Conservation (phyloP, 257 asterid genomes). For the Capsicum chinense region DNA sequence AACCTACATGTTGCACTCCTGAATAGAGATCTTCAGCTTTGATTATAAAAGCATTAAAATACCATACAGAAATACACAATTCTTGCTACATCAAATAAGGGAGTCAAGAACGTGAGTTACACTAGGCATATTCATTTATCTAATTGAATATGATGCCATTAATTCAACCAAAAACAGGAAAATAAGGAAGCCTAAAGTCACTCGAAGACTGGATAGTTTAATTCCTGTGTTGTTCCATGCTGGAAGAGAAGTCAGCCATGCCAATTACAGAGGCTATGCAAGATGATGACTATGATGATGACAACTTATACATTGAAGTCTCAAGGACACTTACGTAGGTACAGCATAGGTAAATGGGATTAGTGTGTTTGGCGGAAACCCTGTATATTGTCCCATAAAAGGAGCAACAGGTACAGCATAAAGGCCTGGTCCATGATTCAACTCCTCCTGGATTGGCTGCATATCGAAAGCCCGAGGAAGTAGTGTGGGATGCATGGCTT, state of each 20-base stretch:
- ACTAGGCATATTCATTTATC: slow-evolving; percentile 14
- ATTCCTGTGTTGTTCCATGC: neutral
- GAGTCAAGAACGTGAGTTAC: neutral
- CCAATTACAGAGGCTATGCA: slow-evolving; percentile 22
- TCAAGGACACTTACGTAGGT: slow-evolving; percentile 72
- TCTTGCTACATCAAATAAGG: slow-evolving; percentile 10
- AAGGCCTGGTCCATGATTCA: slow-evolving; percentile 82
- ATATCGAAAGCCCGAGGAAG: slow-evolving; percentile 37
- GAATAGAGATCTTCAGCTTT: slow-evolving; percentile 22
- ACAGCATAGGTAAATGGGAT: slow-evolving; percentile 83
- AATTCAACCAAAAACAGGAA: neutral
- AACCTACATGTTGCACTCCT: neutral
- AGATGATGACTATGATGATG: neutral
- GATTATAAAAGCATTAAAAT: slow-evolving; percentile 9
- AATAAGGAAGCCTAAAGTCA: neutral
- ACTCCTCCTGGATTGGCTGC: slow-evolving; percentile 61
- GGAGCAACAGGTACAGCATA: slow-evolving; percentile 85
- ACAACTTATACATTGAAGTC: slow-evolving; percentile 7
- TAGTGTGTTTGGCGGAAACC: slow-evolving; percentile 62
- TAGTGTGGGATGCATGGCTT: slow-evolving; percentile 41
- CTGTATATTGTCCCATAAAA: slow-evolving; percentile 56
- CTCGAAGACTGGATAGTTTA: neutral
- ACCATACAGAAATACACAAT: slow-evolving; percentile 5
- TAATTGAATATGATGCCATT: neutral
- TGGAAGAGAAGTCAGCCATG: neutral